Percentiles rank a stretch among this genome's conserved stretches.
phyloP scores from a whole-genome alignment of 2,329 filamentous ascomycete species.

The Sarocladium strictum region DNA sequence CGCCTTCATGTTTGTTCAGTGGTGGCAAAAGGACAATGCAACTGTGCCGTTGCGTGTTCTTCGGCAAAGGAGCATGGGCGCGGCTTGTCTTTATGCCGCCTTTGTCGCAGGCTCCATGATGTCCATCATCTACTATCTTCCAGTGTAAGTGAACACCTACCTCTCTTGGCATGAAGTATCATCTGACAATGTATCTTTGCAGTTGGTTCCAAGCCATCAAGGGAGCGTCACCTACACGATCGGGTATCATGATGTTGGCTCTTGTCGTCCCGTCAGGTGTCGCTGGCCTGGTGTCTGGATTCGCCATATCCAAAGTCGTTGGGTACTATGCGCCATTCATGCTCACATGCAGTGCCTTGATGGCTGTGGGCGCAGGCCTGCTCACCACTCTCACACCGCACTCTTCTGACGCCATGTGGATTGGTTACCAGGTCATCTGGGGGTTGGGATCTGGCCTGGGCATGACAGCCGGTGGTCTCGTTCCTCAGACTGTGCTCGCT shows the following conservation, averaged over 20 bases:
- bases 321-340: conserved; percentile 54
- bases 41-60: conserved; percentile 32
- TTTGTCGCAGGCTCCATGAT: not conserved
- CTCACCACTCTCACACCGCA: conserved; percentile 18
- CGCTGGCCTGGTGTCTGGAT: too few relatives aligned
- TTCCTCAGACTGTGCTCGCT: not conserved
- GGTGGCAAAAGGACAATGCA: conserved; percentile 24
- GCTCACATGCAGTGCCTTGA: conserved; percentile 19
- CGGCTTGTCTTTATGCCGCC: conserved; percentile 20
- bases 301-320: conserved; percentile 41
- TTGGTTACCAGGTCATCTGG: conserved; percentile 23
- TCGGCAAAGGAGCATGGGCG: conserved; percentile 27
- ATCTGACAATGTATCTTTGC: too few relatives aligned
- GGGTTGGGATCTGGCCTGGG: not conserved
- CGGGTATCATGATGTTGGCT: conserved; percentile 52
- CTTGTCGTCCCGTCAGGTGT: conserved; percentile 44
- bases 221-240: conserved; percentile 47
- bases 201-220: conserved; percentile 27
- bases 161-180: too few relatives aligned
- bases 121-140: not conserved
- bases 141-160: too few relatives aligned
- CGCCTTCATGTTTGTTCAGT: conserved; percentile 30
- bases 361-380: conserved; percentile 27
- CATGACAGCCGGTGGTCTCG: not conserved
- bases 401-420: conserved; percentile 10